Conservation (phyloP, 108 stramenopile genomes). For the Bacterosira constricta region DNA sequence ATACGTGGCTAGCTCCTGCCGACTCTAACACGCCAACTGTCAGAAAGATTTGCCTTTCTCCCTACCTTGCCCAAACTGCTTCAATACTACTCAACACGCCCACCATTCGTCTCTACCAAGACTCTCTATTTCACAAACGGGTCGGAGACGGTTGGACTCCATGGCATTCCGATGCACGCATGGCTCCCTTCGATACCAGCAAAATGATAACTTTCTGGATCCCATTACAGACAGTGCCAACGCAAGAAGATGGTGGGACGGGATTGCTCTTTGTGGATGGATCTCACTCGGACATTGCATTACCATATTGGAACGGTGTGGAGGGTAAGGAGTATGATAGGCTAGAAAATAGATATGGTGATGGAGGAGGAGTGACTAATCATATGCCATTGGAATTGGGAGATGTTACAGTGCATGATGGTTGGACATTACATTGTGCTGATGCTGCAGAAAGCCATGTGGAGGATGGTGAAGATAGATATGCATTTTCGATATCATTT, state of each 20-base stretch:
- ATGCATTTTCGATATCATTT: constrained; percentile 77
- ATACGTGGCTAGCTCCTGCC: constrained; percentile 61
- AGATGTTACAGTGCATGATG: constrained; percentile 81
- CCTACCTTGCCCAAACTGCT: constrained; percentile 56
- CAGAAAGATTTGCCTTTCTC: constrained; percentile 49
- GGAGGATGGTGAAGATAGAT: constrained; percentile 50
- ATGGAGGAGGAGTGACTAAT: constrained; percentile 36
- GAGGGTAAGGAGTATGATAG: constrained; percentile 58
- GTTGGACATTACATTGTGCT: constrained; percentile 88
- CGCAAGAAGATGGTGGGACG: constrained; percentile 55
- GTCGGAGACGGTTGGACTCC: constrained; percentile 79
- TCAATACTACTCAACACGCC: constrained; percentile 63
- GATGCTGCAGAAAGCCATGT: constrained; percentile 43
- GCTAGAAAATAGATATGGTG: constrained; percentile 60
- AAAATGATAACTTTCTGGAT: constrained; percentile 91
- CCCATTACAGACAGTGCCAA: constrained; percentile 66
- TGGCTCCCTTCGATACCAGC: constrained; percentile 89
- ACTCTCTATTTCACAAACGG: constrained; percentile 85
- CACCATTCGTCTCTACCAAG: constrained; percentile 84
- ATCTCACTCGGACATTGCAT: constrained; percentile 78
- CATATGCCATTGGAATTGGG: constrained; percentile 81
- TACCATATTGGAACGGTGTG: constrained; percentile 85
- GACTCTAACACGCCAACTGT: constrained; percentile 32
- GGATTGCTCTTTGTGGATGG: constrained; percentile 74
- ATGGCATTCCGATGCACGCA: constrained; percentile 86